These are phyloP conservation scores for Hirsutella minnesotensis DNA, from an alignment of 2,329 filamentous ascomycete species.

Conservation along the genomic window DNA sequence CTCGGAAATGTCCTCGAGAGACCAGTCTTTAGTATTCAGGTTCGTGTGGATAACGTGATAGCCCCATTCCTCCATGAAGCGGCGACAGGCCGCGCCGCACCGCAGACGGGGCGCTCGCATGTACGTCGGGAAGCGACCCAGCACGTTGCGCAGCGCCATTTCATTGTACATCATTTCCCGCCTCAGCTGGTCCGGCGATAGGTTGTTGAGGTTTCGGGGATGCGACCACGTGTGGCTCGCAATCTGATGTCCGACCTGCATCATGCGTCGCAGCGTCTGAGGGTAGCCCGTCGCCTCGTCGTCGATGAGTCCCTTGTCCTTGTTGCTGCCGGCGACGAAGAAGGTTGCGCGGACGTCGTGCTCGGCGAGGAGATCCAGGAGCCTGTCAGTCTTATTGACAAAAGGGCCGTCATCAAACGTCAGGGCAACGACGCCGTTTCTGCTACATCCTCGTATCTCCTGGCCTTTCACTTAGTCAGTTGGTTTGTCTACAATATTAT, in stretches of 20 bases:
- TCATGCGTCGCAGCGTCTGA: slow-evolving; percentile 26
- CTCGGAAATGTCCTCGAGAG: slow-evolving; percentile 32
- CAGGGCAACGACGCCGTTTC: slow-evolving; percentile 26
- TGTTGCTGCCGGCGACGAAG: slow-evolving; percentile 31
- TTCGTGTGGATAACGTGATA: slow-evolving; percentile 47
- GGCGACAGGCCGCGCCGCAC: slow-evolving; percentile 26
- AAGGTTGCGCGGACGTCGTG: slow-evolving; percentile 24
- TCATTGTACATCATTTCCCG: slow-evolving; percentile 32
- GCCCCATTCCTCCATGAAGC: slow-evolving; percentile 26
- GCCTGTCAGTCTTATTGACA: slow-evolving; percentile 20
- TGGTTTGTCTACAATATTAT: too few species aligned
- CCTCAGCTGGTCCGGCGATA: slow-evolving; percentile 19
- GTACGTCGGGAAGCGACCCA: slow-evolving; percentile 29
- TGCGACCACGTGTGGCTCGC: slow-evolving; percentile 36
- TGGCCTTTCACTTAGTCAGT: too few species aligned
- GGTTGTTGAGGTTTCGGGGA: slow-evolving; percentile 23
- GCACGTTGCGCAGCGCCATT: slow-evolving; percentile 28
- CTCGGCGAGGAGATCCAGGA: slow-evolving; percentile 25
- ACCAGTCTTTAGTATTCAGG: slow-evolving; percentile 44
- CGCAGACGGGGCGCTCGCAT: slow-evolving; percentile 33
- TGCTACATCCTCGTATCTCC: slow-evolving; percentile 12
- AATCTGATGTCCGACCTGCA: slow-evolving; percentile 31
- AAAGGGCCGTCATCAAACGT: slow-evolving; percentile 35
- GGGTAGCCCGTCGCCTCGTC: slow-evolving; percentile 20
- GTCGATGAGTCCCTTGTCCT: slow-evolving; percentile 28